A percentile compares a stretch with the other conserved stretches of the same genome.
phyloP scores from a whole-genome alignment of 1,139 yeast genomes.

The Yamadazyma siamensis region DNA sequence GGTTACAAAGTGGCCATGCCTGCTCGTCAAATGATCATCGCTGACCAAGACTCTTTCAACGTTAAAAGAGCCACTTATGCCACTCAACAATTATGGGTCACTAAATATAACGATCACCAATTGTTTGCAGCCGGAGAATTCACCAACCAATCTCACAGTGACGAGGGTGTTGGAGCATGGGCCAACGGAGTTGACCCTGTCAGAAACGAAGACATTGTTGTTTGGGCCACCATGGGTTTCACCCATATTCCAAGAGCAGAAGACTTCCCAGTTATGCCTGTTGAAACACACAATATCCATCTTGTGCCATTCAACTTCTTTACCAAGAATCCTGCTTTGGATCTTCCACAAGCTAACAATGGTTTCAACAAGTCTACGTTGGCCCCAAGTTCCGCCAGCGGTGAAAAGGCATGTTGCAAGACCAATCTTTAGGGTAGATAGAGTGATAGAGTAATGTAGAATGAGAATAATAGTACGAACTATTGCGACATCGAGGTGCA shows the following conservation, averaged over 20 bases:
- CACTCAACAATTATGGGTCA: conserved; percentile 74
- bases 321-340: conserved; percentile 78
- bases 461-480: neutral
- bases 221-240: conserved; percentile 86
- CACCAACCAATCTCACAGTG: conserved; percentile 68
- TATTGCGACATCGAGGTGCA: neutral
- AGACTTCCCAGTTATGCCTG: conserved; percentile 94
- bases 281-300: conserved; percentile 67
- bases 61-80: conserved; percentile 69
- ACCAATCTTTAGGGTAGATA: conserved; percentile 20
- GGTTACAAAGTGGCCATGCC: conserved; percentile 80
- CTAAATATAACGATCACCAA: conserved; percentile 67
- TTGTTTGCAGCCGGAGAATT: conserved; percentile 76
- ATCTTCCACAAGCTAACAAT: conserved; percentile 73
- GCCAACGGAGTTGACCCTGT: conserved; percentile 68
- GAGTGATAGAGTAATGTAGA: neutral
- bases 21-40: conserved; percentile 71
- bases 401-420: conserved; percentile 36
- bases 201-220: conserved; percentile 76
- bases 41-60: conserved; percentile 60
- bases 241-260: conserved; percentile 87
- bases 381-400: conserved; percentile 21
- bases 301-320: conserved; percentile 78
- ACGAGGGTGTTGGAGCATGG: conserved; percentile 64
- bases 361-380: conserved; percentile 67